These are phyloP conservation scores for Rosa lucieae DNA, from an alignment of 306 rosid genomes.

Conservation along the genomic window DNA sequence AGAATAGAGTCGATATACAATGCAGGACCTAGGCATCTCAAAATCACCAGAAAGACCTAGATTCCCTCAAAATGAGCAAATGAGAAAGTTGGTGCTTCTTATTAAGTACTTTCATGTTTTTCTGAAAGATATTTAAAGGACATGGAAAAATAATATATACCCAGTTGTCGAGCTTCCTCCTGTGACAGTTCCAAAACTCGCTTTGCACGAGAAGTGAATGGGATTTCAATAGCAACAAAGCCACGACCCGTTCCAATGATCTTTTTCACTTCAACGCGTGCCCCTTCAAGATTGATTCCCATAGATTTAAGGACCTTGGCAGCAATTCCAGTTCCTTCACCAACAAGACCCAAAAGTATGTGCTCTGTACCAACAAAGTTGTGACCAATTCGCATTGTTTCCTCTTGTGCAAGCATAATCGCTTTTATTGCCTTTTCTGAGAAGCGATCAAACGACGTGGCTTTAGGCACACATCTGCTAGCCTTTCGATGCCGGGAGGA, in stretches of 20 bases:
- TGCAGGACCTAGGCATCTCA: neutral
- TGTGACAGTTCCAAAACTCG: conserved; percentile 95
- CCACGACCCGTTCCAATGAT: conserved; percentile 99
- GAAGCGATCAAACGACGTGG: conserved; percentile 92
- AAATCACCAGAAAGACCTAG: too few relatives aligned
- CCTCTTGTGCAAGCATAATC: conserved; percentile 98
- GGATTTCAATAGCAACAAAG: conserved; percentile 96
- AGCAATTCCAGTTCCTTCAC: conserved; percentile 98
- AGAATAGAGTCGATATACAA: neutral
- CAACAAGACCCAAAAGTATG: conserved; percentile 95
- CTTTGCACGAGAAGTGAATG: conserved; percentile 97
- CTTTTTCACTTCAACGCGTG: conserved; percentile 98
- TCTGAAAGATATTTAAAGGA: neutral
- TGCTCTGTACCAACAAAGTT: conserved; percentile 99
- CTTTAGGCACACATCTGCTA: conserved; percentile 66
- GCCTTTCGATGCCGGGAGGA: conserved; percentile 55
- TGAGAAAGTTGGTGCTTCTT: too few relatives aligned
- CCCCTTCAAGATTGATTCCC: conserved; percentile 96
- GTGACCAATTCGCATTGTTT: conserved; percentile 97
- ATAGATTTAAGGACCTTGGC: conserved; percentile 95
- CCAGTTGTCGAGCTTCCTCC: conserved; percentile 99
- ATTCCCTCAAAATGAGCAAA: too few relatives aligned
- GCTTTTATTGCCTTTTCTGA: conserved; percentile 97
- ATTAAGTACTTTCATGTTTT: neutral
- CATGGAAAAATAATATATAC: conserved; percentile 32